phyloP scores from a whole-genome alignment of 2,329 filamentous ascomycete genomes.

The Penicillium sp. region DNA sequence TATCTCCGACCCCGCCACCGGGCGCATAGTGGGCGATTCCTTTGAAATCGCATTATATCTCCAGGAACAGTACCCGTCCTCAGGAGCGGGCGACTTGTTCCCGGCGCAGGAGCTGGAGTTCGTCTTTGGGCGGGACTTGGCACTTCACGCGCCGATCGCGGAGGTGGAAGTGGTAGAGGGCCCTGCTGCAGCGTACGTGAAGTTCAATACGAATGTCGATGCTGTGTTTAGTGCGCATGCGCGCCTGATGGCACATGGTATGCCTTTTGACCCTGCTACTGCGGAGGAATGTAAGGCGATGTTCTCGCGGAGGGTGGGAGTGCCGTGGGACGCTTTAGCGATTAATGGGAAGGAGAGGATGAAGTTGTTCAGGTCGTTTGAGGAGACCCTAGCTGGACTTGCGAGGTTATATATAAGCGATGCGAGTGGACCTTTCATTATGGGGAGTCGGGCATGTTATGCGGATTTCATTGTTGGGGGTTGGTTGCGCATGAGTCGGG shows the following conservation, averaged over 20 bases:
- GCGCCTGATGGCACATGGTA: conserved; percentile 38
- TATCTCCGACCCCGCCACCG: conserved; percentile 48
- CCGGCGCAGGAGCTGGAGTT: conserved; percentile 46
- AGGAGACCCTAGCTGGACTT: conserved; percentile 43
- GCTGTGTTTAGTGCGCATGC: conserved; percentile 51
- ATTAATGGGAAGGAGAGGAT: conserved; percentile 42
- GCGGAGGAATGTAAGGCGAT: conserved; percentile 47
- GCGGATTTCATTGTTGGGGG: conserved; percentile 58
- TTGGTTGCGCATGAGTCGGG: conserved; percentile 52
- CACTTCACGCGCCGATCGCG: neutral
- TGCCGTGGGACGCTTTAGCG: conserved; percentile 42
- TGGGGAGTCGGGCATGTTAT: conserved; percentile 49
- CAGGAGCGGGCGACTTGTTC: conserved; percentile 50
- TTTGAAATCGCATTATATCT: conserved; percentile 65
- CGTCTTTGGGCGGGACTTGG: conserved; percentile 18
- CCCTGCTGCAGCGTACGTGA: conserved; percentile 40
- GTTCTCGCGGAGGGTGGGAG: conserved; percentile 50
- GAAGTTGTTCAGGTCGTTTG: conserved; percentile 43
- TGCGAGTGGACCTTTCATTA: conserved; percentile 48
- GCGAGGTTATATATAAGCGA: conserved; percentile 43
- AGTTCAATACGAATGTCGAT: conserved; percentile 58
- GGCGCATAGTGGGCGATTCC: conserved; percentile 55
- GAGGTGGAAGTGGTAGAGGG: neutral
- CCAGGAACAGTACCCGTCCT: conserved; percentile 50
- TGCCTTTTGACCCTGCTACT: conserved; percentile 54